phyloP scores from a whole-genome alignment of 2,329 filamentous ascomycete species.

The Karstenula rhodostoma region DNA sequence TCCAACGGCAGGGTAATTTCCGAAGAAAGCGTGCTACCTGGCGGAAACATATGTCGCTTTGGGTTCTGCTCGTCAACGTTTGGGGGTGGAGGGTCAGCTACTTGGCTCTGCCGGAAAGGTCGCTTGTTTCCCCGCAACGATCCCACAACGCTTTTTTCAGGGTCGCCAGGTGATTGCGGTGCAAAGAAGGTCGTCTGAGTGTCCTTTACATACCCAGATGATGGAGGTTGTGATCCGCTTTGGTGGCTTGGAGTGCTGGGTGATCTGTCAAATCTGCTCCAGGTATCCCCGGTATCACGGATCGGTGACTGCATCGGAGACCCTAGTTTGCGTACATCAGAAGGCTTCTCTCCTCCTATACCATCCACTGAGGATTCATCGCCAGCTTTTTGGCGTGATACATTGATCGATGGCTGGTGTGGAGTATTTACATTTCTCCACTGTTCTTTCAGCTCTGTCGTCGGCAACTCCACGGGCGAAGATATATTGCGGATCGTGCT shows the following conservation, averaged over 20 bases:
- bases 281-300: neutral
- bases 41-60: neutral
- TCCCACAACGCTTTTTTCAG: neutral
- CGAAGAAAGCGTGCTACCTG: neutral
- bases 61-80: neutral
- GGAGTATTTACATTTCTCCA: neutral
- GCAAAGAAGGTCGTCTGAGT: neutral
- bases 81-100: neutral
- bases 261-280: neutral
- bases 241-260: neutral
- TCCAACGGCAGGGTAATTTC: neutral
- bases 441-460: neutral
- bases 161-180: too few species aligned
- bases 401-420: neutral
- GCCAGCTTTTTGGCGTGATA: neutral
- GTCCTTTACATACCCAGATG: neutral
- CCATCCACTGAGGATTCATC: neutral
- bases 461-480: neutral
- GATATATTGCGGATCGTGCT: neutral
- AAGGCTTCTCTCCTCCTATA: neutral
- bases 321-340: neutral
- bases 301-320: slow-evolving; percentile 5
- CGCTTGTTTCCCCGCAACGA: slow-evolving; percentile 1
- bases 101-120: neutral
- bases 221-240: neutral